Conservation (phyloP, 2,329 filamentous ascomycete genomes). For the Xylariomycetidae sp. region DNA sequence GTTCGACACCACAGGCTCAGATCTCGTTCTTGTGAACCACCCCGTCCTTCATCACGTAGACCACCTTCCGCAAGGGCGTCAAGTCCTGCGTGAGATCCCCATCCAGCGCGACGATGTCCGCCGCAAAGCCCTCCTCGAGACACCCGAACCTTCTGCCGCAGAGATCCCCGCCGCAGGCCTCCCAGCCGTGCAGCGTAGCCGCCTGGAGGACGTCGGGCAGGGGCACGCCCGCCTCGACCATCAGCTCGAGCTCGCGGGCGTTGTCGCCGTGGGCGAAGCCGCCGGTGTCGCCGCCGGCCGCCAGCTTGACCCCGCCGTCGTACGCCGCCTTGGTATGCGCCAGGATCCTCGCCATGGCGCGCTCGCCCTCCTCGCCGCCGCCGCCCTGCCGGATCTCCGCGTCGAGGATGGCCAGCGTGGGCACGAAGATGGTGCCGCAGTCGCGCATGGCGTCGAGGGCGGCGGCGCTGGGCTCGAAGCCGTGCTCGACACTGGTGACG, state of each 20-base stretch:
- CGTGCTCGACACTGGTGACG: constrained; percentile 43
- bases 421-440: constrained; percentile 43
- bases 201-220: constrained; percentile 43
- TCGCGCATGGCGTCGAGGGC: constrained; percentile 38
- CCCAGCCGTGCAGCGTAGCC: constrained; percentile 47
- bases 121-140: constrained; percentile 40
- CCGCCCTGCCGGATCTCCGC: constrained; percentile 4
- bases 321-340: constrained; percentile 37
- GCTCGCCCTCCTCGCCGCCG: constrained; percentile 15
- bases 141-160: constrained; percentile 47
- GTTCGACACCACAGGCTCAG: too few relatives aligned
- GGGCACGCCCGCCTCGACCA: constrained; percentile 44
- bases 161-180: constrained; percentile 46
- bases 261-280: constrained; percentile 48
- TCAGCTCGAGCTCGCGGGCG: constrained; percentile 46
- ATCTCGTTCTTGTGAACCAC: constrained; percentile 37
- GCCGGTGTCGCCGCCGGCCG: constrained; percentile 48
- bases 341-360: constrained; percentile 26
- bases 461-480: constrained; percentile 30
- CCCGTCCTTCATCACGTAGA: constrained; percentile 54
- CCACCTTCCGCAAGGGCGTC: constrained; percentile 38
- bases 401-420: constrained; percentile 44
- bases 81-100: constrained; percentile 35
- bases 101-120: constrained; percentile 46
- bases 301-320: constrained; percentile 42